Evolutionary conservation across 23 red algal genomes (phyloP), one percentile per base, ranked within the genome.

Genomic region (Gracilaria caudata): DNA sequence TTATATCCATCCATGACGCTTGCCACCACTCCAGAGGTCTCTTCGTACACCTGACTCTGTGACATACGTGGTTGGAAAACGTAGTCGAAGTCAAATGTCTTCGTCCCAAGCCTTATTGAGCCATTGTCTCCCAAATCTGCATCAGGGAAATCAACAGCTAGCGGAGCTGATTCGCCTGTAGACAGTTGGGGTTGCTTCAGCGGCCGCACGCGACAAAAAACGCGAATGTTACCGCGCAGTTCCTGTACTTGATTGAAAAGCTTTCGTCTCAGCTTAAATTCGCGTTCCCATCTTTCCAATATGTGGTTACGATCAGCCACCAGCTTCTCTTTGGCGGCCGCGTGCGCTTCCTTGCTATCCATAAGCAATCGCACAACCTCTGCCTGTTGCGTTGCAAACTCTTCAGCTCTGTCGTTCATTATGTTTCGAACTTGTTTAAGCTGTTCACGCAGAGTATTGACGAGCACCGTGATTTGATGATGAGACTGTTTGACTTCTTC

Each of bases 141-240:
- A 55, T 89, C 85, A 11, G 80, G 89, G 35, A 90, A 81, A 9
- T 40, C 29, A 33, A 83, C 51, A 0, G 87, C 72, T 33, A 77
- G 37, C 36, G 36, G 36, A 37, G 60, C 81, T 37, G 39, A 17
- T 36, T 19, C 63, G 14, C 88, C 88, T 1, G 29, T 53, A 20
- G 11, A 23, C 26, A 83, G 64, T n/a, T 25, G 65, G 11, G 21
- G 43, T 32, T 90, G 43, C 41, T 86, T 89, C 26, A 82, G 39
- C 32, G 95, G 95, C 35, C 95, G 85, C 44, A 90, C 90, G 2
- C 97, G 92, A 80, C 97, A 99, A 74, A 96, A 99, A 0, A 99
- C 97, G n/a, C 97, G 93, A 92, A 99, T 96, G 36, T 99, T 99
- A 24, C 97, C 97, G 24, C 84, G 88, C 20, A 99, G 71, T 77